phyloP scores from a whole-genome alignment of 2,329 filamentous ascomycete species.

The Triangularia setosa region DNA sequence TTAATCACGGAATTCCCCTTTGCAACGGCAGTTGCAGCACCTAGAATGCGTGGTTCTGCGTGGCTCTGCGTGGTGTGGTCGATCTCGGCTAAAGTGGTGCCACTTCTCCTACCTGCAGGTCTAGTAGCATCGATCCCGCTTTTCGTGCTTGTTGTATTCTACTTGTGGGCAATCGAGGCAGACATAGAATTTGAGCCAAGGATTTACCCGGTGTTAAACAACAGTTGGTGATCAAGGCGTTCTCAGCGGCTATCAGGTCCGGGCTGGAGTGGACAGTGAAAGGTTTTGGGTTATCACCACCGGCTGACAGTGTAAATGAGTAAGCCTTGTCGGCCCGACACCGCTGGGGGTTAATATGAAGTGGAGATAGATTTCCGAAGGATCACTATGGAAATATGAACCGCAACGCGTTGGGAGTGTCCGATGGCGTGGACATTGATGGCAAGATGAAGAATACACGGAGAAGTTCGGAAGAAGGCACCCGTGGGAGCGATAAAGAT shows the following conservation, averaged over 20 bases:
- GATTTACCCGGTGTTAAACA: background rate
- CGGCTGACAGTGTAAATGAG: background rate
- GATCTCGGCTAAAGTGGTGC: conserved; percentile 7
- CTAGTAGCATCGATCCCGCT: background rate
- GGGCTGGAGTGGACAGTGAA: background rate
- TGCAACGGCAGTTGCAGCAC: background rate
- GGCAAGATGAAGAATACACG: background rate
- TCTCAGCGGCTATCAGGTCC: background rate
- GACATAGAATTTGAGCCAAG: background rate
- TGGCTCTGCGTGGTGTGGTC: background rate
- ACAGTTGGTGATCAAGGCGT: background rate
- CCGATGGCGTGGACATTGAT: background rate
- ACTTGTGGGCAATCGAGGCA: background rate
- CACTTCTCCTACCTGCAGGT: background rate
- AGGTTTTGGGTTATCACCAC: background rate
- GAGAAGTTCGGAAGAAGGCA: background rate
- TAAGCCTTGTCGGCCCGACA: background rate
- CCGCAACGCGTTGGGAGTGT: background rate
- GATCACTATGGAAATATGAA: background rate
- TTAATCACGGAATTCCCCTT: background rate
- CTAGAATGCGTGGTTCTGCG: background rate
- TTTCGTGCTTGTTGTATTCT: background rate
- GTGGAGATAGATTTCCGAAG: background rate
- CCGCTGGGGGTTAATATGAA: background rate
- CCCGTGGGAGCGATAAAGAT: background rate